phyloP scores from a whole-genome alignment of 495 filamentous ascomycete species.

The Aspergillus kassunensis region DNA sequence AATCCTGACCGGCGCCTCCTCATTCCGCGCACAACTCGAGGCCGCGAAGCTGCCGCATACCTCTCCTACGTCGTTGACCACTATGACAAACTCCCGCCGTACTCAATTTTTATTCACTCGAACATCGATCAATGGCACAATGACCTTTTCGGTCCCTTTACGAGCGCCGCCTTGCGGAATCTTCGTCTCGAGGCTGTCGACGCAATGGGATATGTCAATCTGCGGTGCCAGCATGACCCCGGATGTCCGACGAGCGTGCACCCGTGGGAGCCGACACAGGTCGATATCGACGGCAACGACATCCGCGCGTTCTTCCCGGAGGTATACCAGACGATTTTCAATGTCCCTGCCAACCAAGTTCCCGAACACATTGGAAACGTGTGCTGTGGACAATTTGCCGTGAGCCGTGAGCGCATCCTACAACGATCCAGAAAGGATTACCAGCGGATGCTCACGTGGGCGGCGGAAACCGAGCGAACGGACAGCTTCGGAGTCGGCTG shows the following conservation, averaged over 20 bases:
- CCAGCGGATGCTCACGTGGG: constrained; percentile 40
- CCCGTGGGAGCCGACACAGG: constrained; percentile 27
- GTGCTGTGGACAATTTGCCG: constrained; percentile 50
- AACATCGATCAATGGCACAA: constrained; percentile 43
- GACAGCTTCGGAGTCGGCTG: constrained; percentile 41
- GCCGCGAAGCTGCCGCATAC: constrained; percentile 40
- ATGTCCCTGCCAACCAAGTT: constrained; percentile 23
- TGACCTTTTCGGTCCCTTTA: constrained; percentile 36
- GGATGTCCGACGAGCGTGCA: constrained; percentile 33
- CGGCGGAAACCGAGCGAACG: constrained; percentile 27
- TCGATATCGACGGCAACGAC: constrained; percentile 34
- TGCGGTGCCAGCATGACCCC: constrained; percentile 38
- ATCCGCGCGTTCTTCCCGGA: constrained; percentile 32
- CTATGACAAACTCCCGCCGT: constrained; percentile 35
- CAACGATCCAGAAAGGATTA: constrained; percentile 40
- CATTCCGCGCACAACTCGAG: constrained; percentile 27
- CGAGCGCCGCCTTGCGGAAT: constrained; percentile 23
- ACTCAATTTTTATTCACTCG: constrained; percentile 41
- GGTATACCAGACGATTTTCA: constrained; percentile 33
- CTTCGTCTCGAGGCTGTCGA: constrained; percentile 37
- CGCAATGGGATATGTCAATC: constrained; percentile 36
- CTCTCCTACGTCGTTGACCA: constrained; percentile 38
- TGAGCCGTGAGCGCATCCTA: constrained; percentile 38
- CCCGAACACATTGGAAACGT: constrained; percentile 39
- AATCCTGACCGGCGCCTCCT: constrained; percentile 29